Evolutionary conservation across 768 basidiomycete genomes (phyloP).

Genomic region (Amanita phalloides): DNA sequence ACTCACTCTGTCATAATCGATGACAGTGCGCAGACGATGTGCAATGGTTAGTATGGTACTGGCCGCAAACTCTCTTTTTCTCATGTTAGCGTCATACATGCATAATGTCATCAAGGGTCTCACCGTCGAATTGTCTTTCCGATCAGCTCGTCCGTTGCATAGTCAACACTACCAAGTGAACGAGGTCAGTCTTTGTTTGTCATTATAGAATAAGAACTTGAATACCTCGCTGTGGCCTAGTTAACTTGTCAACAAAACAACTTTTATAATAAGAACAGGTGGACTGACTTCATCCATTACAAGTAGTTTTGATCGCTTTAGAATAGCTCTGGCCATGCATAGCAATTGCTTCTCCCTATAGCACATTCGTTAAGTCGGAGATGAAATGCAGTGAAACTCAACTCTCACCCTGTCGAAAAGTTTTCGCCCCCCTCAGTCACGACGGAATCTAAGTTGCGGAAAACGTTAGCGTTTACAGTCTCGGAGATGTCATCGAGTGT

Average conservation of each 20-base stretch:
- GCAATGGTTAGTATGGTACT: constrained; percentile 84
- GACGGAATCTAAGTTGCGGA: constrained; percentile 61
- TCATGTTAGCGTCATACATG: background rate
- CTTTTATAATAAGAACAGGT: constrained; percentile 26
- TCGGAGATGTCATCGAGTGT: constrained; percentile 32
- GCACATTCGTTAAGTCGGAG: background rate
- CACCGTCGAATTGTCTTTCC: constrained; percentile 73
- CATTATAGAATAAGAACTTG: background rate
- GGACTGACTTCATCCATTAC: constrained; percentile 64
- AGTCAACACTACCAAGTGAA: constrained; percentile 48
- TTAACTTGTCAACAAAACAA: background rate
- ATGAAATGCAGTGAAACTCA: background rate
- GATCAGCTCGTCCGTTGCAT: constrained; percentile 84
- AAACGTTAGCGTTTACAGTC: constrained; percentile 60
- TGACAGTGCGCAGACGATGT: constrained; percentile 68
- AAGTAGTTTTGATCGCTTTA: constrained; percentile 59
- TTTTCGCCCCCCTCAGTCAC: constrained; percentile 86
- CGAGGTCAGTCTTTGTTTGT: constrained; percentile 2
- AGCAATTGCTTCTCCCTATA: constrained; percentile 57
- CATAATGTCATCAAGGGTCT: constrained; percentile 17
- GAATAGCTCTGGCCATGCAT: constrained; percentile 74
- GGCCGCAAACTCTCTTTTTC: constrained; percentile 58
- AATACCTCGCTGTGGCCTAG: constrained; percentile 59
- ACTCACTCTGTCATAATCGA: constrained; percentile 30
- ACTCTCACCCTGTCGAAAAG: constrained; percentile 67